Conservation (phyloP, 331 rosid species). For the Acacia pycnantha region DNA sequence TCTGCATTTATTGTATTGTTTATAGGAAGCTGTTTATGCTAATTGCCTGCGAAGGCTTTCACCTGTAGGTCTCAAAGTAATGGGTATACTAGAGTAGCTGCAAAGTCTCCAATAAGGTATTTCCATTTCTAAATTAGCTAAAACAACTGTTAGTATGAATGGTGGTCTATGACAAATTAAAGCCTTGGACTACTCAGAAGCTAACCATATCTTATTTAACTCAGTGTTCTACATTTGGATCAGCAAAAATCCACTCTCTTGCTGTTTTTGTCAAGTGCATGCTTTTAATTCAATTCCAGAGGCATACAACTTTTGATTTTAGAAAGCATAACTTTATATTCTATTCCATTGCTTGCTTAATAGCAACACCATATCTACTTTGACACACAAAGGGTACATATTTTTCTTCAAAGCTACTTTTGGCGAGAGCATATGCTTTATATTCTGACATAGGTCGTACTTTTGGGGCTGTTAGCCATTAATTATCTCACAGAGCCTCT, state of each 20-base stretch:
- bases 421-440: not conserved
- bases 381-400: not conserved
- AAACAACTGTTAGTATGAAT: not conserved
- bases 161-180: not conserved
- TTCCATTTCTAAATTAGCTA: not conserved
- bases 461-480: not conserved
- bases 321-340: not conserved
- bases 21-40: not conserved
- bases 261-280: not conserved
- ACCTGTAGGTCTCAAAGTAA: not conserved
- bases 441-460: not conserved
- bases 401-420: not conserved
- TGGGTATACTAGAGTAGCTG: not conserved
- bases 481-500: not conserved
- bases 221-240: not conserved
- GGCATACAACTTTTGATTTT: not conserved
- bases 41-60: not conserved
- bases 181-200: not conserved
- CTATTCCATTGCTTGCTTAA: not conserved
- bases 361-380: not conserved
- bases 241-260: not conserved
- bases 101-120: not conserved
- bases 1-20: not conserved
- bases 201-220: not conserved
- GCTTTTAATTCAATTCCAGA: not conserved